Percentiles rank a stretch among this genome's conserved stretches.
These are phyloP conservation scores for Bocquillonia castaneifolia DNA, from an alignment of 441 rosid species.

Conservation along the genomic window DNA sequence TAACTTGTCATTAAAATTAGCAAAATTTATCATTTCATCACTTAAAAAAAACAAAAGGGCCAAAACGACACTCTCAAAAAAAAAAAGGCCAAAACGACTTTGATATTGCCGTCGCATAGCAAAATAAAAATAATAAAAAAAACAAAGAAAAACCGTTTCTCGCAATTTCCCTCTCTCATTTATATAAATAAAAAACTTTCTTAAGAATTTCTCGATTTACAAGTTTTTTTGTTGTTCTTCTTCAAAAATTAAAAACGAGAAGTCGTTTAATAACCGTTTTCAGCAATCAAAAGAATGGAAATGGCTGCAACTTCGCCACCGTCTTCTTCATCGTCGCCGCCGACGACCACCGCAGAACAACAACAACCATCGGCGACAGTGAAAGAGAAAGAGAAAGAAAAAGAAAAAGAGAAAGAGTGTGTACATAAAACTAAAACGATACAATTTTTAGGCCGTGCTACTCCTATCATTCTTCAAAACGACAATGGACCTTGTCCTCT, in stretches of 20 bases:
- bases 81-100: no score
- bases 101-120: no score
- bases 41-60: no score
- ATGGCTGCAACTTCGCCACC: constrained; percentile 24
- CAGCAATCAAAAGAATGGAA: constrained; percentile 12
- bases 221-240: no score
- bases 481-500: constrained; percentile 99
- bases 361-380: constrained; percentile 18
- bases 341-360: constrained; percentile 33
- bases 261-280: neutral
- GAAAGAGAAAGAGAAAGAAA: constrained; percentile 32
- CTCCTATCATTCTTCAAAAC: constrained; percentile 91
- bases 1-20: no score
- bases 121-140: no score
- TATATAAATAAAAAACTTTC: no score
- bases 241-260: constrained; percentile 6
- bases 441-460: constrained; percentile 75
- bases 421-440: constrained; percentile 72
- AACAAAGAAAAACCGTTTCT: neutral
- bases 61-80: no score
- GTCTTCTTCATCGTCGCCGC: constrained; percentile 32
- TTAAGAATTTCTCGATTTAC: neutral
- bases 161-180: neutral
- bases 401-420: constrained; percentile 41
- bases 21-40: no score